A percentile compares a stretch with the other conserved stretches of the same genome.
Evolutionary conservation across 345 rosid species (phyloP).

Genomic region (Camelina neglecta): DNA sequence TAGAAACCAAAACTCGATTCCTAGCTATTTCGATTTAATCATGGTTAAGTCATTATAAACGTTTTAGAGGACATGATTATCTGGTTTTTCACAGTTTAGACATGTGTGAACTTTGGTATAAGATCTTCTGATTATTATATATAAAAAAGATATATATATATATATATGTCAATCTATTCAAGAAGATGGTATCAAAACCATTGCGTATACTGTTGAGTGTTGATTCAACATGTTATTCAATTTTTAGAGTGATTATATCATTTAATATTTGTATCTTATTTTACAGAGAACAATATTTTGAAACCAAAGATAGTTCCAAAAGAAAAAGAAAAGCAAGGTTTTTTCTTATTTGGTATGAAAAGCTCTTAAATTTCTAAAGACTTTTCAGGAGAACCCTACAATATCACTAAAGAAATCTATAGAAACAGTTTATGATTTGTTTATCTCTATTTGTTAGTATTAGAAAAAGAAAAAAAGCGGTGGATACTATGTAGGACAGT

Average conservation of each 20-base stretch:
- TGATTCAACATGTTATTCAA: not conserved
- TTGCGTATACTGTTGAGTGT: not conserved
- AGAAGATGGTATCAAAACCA: not conserved
- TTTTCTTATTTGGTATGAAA: too few species aligned
- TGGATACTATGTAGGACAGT: conserved; percentile 7
- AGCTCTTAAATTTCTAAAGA: not conserved
- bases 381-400: not conserved
- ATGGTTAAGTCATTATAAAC: not conserved
- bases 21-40: not conserved
- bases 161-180: not conserved
- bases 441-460: not conserved
- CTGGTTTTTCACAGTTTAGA: too few species aligned
- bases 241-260: too few species aligned
- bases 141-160: too few species aligned
- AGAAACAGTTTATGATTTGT: not conserved
- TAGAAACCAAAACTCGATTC: not conserved
- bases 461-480: not conserved
- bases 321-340: too few species aligned
- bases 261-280: too few species aligned
- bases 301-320: not conserved
- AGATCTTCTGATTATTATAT: too few species aligned
- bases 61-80: too few species aligned
- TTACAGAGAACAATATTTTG: not conserved
- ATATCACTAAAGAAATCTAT: not conserved
- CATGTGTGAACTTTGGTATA: too few species aligned